Conservation (phyloP, 2,329 filamentous ascomycete species). For the Monascus ruber region DNA sequence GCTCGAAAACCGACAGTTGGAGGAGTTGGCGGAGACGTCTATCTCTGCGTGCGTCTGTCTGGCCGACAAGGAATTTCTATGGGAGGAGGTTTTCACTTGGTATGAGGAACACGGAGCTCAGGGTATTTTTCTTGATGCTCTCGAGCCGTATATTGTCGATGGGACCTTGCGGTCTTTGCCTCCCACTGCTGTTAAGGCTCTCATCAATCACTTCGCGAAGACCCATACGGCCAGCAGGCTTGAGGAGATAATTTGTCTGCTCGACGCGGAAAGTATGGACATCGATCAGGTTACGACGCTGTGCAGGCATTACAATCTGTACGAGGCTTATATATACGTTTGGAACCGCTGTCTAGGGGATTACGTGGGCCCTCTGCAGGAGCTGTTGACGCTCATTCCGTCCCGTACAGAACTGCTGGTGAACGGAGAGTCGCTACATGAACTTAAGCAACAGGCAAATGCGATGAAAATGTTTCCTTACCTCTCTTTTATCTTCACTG, state of each 20-base stretch:
- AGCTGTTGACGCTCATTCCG: conserved; percentile 50
- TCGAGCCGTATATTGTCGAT: conserved; percentile 81
- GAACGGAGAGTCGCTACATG: conserved; percentile 41
- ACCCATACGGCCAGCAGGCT: conserved; percentile 65
- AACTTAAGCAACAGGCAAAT: conserved; percentile 46
- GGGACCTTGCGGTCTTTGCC: conserved; percentile 64
- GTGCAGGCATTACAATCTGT: conserved; percentile 84
- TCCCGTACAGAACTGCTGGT: conserved; percentile 9
- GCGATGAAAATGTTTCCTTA: conserved; percentile 92
- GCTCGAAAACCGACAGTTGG: conserved; percentile 51
- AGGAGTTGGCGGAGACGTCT: conserved; percentile 69
- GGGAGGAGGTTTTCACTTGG: conserved; percentile 81
- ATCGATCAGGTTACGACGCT: conserved; percentile 83
- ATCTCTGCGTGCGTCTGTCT: conserved; percentile 75
- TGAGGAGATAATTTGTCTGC: conserved; percentile 88
- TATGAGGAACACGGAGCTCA: conserved; percentile 67
- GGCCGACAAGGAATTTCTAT: conserved; percentile 69
- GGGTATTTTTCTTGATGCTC: conserved; percentile 70
- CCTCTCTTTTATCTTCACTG: conserved; percentile 80
- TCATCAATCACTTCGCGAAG: conserved; percentile 69
- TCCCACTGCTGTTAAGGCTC: conserved; percentile 70
- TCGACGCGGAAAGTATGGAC: conserved; percentile 83
- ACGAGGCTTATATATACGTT: conserved; percentile 91
- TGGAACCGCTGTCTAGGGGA: conserved; percentile 88
- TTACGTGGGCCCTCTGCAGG: conserved; percentile 80